Evolutionary conservation across 1,139 yeast genomes (phyloP), one percentile per base, ranked within the genome.

Genomic region (Kluyveromyces sp.): DNA sequence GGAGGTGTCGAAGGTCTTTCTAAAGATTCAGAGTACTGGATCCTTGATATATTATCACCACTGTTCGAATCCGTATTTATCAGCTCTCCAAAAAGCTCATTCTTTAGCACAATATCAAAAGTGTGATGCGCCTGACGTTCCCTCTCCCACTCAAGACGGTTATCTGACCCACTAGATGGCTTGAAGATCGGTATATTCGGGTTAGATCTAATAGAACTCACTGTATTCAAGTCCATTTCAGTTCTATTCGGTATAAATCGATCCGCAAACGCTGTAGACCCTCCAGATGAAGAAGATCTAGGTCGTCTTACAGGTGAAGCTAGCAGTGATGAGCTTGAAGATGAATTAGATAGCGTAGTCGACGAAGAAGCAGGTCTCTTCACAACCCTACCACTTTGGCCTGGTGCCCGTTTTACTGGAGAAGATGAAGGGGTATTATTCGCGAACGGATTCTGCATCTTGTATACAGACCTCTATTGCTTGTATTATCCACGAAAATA

Each of bases 71-170:
- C 63, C 28, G 52, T 54, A 36, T 53, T 48, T 31, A 84, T 80
- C 50, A 84, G 78, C 58, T 84, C 94, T 6, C 97, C 97, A 71
- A 92, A 92, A 38, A 92, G 69, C 63, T 92, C 99, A 31, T 95
- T 88, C 57, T 87, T 85, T 37, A 92, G 68, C 4, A 94, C 84
- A 0, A 94, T 80, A 42, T 90, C 82, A 64, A 90, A 94, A 0
- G 96, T 87, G 53, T 84, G 70, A 60, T 87, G 87, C 3, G 97
- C 96, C 57, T 86, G 95, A 53, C 82, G 84, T 58, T 81, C 87
- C 58, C 79, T 75, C 50, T 83, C 74, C 29, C 73, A 68, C 52
- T 84, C 92, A 32, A 83, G 69, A 57, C 83, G 95, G 53, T 77
- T 79, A 42, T 79, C 81, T 6, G 70, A 61, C 34, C 54, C 49